A percentile compares a stretch with the other conserved stretches of the same genome.
phyloP scores from a whole-genome alignment of 371 early-diverging fungal genomes.

The Chytridium lagenaria region DNA sequence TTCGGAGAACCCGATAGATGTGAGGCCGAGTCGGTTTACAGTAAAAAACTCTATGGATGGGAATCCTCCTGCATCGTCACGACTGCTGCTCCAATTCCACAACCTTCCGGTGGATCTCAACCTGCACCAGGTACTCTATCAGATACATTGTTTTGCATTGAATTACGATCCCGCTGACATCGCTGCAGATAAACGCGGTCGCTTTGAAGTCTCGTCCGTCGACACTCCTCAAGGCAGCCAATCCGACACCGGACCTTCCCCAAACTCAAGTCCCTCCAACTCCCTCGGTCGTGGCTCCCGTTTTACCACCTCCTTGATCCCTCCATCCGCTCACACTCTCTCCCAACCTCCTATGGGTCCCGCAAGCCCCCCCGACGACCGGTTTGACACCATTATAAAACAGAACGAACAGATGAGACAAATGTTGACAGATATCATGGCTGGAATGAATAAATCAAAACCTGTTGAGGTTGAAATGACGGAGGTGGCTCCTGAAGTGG shows the following conservation, averaged over 20 bases:
- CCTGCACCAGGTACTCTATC: too few relatives aligned
- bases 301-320: constrained; percentile 9
- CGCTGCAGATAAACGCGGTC: constrained; percentile 38
- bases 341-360: neutral
- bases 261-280: constrained; percentile 16
- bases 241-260: neutral
- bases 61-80: too few relatives aligned
- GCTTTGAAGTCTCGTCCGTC: constrained; percentile 30
- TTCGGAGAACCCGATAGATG: too few relatives aligned
- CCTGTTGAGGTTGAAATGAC: neutral
- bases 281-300: constrained; percentile 13
- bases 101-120: too few relatives aligned
- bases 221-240: neutral
- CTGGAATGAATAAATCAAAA: neutral
- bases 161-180: too few relatives aligned
- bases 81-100: too few relatives aligned
- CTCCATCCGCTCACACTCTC: neutral
- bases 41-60: too few relatives aligned
- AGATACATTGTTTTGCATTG: too few relatives aligned
- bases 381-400: constrained; percentile 25
- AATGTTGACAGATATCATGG: neutral
- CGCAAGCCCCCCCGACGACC: constrained; percentile 16
- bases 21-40: too few relatives aligned
- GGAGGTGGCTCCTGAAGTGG: neutral
- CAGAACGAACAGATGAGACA: constrained; percentile 19